Evolutionary conservation across 2,329 filamentous ascomycete species (phyloP), one percentile per base, ranked within the genome.

Genomic region (Zymoseptoria passerinii): DNA sequence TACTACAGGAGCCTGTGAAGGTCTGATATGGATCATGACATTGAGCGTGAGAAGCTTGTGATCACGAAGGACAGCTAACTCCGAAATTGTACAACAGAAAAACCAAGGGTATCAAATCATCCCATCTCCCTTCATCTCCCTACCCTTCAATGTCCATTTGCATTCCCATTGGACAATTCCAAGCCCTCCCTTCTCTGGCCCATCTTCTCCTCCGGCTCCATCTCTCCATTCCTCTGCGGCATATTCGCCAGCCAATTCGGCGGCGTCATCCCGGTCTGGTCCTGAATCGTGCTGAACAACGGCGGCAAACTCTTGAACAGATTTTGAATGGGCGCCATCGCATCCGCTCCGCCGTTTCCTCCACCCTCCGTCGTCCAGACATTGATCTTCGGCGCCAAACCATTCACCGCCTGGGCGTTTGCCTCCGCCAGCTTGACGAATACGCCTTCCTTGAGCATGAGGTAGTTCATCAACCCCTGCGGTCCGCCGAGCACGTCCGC

Each of bases 301-400:
- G 90, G 90, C 40, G 90, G 90, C 61, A 95, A 77, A 71, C 85
- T 88, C 78, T 94, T 90, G 76, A 94, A 92, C 44, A 95, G 81
- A 66, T 92, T 92, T 64, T 89, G 80, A 49, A 68, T 67, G 0
- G 67, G 67, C 1, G 81, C 82, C 23, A 80, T 76, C 8, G 80
- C 50, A 59, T 89, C 85, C 57, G 81, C 76, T n/a, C 74, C 76
- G 9, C 74, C 75, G 16, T 70, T 78, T 49, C 68, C 70, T 53
- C 75, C 72, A 0, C 88, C 88, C 35, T 44, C 35, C 8, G 90
- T 95, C 71, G 90, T 94, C 90, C 90, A 95, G 27, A 92, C 85
- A 62, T 86, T 91, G 76, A 95, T 94, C 85, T 95, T 95, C 64
- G 90, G 90, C 72, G 91, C 83, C 65, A 95, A 75, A 27, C 90